A percentile compares a stretch with the other conserved stretches of the same genome.
These are phyloP conservation scores for Glycine soja DNA, from an alignment of 306 rosid species.

Conservation along the genomic window DNA sequence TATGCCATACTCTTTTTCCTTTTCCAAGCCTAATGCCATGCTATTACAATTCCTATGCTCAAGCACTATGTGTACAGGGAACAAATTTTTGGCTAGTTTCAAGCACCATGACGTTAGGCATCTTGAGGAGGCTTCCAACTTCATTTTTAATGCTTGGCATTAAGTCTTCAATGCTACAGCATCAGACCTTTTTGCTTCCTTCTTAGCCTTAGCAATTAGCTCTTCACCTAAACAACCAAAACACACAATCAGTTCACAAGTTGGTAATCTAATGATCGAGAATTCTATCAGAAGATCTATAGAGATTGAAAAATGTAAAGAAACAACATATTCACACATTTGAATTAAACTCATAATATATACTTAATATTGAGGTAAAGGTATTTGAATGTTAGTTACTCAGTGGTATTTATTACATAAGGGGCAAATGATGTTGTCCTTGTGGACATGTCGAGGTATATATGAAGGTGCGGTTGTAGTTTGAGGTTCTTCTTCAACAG, in stretches of 20 bases:
- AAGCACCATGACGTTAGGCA: not conserved
- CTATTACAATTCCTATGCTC: not conserved
- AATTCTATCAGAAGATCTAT: not conserved
- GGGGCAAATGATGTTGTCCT: not conserved
- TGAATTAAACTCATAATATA: too few relatives aligned
- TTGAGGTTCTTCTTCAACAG: not conserved
- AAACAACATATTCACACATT: not conserved
- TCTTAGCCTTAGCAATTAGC: not conserved
- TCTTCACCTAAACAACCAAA: slow-evolving; percentile 8
- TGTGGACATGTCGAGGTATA: not conserved
- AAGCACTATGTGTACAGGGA: not conserved
- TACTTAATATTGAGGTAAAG: not conserved
- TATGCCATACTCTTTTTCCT: too few relatives aligned
- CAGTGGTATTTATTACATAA: slow-evolving; percentile 25
- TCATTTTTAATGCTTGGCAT: not conserved
- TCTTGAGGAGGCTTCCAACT: not conserved
- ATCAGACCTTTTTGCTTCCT: not conserved
- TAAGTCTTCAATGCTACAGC: not conserved
- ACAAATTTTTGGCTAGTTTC: not conserved
- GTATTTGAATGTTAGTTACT: not conserved
- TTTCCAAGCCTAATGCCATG: not conserved
- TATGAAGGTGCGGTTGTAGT: not conserved
- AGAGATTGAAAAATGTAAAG: not conserved
- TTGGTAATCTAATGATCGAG: not conserved
- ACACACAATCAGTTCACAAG: not conserved